Evolutionary conservation across 768 basidiomycete species (phyloP), one percentile per base, ranked within the genome.

Genomic region (Cyclocybe aegerita): DNA sequence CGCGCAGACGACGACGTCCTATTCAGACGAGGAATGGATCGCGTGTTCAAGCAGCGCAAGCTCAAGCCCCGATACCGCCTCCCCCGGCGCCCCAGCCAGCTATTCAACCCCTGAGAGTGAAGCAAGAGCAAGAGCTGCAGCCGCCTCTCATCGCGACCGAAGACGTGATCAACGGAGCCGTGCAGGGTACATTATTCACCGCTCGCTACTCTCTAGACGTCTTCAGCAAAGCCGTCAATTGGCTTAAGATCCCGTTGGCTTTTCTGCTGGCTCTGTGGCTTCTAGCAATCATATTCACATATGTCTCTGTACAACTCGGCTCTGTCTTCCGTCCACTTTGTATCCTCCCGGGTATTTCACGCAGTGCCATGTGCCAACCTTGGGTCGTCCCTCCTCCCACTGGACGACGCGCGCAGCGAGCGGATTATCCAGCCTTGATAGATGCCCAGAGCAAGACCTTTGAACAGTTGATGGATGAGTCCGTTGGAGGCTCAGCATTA

Each of bases 391-490:
- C n/a, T 17, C 41, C 14, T 3, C 40, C 41, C 6, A 31, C 35
- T 11, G 51, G 48, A 39, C 58, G 31, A 30, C 52, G 48, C 43
- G 48, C 77, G 1, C 60, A 66, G 46, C 77, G 76, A 73, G 80
- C 83, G 0, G 81, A 89, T 63, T 90, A 82, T 63, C 80, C 83
- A 1, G 69, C 68, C 38, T 73, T 91, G 11, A 68, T 83, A 32
- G 72, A 83, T 10, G 72, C 82, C 4, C 85, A 90, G 53, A 78
- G 76, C 50, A 70, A 77, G 38, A 78, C 78, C 1, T 82, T 90
- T 49, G 85, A 82, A 46, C 73, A 86, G 55, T 66, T 90, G 12
- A 63, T 86, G 17, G 81, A 80, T 42, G 80, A 82, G 40, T 73
- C 83, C 0, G 72, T 77, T 0, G 82, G 84, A 2, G 78, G 81